Conservation (phyloP, 192 early-diverging fungal genomes). For the Spizellomyces sp. region DNA sequence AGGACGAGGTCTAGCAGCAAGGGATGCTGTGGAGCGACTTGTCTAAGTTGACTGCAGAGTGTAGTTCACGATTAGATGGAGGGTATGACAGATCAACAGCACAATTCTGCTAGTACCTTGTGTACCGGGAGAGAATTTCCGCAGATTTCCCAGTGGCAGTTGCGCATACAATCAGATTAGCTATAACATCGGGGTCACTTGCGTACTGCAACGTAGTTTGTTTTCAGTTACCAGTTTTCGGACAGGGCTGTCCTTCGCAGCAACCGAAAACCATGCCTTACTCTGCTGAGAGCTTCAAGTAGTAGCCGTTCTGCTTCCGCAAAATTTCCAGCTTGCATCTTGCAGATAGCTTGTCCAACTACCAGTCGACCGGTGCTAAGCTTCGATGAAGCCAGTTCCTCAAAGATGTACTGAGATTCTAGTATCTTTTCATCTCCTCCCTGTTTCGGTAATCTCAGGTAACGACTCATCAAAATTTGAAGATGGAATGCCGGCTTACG, state of each 20-base stretch:
- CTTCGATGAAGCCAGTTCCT: constrained; percentile 84
- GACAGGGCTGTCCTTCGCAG: background rate
- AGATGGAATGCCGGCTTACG: constrained; percentile 32
- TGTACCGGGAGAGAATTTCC: constrained; percentile 66
- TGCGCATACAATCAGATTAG: constrained; percentile 81
- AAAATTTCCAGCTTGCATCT: constrained; percentile 77
- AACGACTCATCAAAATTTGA: background rate
- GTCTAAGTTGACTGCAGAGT: constrained; percentile 66
- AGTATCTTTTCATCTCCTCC: constrained; percentile 77
- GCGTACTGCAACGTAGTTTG: constrained; percentile 48
- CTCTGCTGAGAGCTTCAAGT: constrained; percentile 71
- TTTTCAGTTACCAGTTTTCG: background rate
- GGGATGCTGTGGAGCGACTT: constrained; percentile 74
- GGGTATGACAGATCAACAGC: background rate
- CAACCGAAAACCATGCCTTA: background rate
- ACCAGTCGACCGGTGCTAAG: constrained; percentile 73
- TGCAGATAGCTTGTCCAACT: constrained; percentile 77
- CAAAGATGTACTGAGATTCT: constrained; percentile 91
- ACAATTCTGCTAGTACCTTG: constrained; percentile 53
- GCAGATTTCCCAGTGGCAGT: constrained; percentile 67
- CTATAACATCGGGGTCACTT: constrained; percentile 79
- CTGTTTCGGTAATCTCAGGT: constrained; percentile 18
- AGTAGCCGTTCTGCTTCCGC: constrained; percentile 82
- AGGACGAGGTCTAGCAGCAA: constrained; percentile 75
- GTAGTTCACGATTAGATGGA: constrained; percentile 1